phyloP scores from a whole-genome alignment of 192 early-diverging fungal genomes.

The Mortierella hygrophila region DNA sequence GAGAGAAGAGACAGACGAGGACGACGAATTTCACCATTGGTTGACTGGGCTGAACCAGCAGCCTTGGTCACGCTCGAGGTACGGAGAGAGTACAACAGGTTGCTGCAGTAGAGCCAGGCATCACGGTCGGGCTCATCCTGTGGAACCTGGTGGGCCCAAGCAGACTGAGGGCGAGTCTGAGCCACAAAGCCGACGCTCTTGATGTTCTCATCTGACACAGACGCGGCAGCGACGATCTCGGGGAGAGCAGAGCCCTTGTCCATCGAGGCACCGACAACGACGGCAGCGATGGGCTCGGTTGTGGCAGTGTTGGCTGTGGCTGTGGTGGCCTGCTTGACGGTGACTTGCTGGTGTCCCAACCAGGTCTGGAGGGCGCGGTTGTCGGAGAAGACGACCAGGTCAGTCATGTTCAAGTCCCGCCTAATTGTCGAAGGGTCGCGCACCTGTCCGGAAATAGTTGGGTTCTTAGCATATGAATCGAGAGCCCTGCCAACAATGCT shows the following conservation, averaged over 20 bases:
- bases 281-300: background rate
- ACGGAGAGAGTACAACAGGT: constrained; percentile 47
- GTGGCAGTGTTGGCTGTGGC: background rate
- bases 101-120: constrained; percentile 40
- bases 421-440: constrained; percentile 10
- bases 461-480: constrained; percentile 49
- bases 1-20: constrained; percentile 53
- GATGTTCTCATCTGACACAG: constrained; percentile 7
- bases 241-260: constrained; percentile 1
- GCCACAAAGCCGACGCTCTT: constrained; percentile 57
- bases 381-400: constrained; percentile 50
- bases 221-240: background rate
- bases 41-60: constrained; percentile 41
- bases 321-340: background rate
- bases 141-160: constrained; percentile 12
- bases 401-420: constrained; percentile 52
- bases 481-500: constrained; percentile 49
- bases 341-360: constrained; percentile 48
- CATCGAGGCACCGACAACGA: constrained; percentile 1
- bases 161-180: constrained; percentile 18
- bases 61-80: constrained; percentile 40
- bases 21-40: constrained; percentile 42
- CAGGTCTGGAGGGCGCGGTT: constrained; percentile 52
- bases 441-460: constrained; percentile 52
- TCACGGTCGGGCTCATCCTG: constrained; percentile 46